Evolutionary conservation across 176 grass and related monocot genomes (phyloP).

Genomic region (Microstegium vimineum): DNA sequence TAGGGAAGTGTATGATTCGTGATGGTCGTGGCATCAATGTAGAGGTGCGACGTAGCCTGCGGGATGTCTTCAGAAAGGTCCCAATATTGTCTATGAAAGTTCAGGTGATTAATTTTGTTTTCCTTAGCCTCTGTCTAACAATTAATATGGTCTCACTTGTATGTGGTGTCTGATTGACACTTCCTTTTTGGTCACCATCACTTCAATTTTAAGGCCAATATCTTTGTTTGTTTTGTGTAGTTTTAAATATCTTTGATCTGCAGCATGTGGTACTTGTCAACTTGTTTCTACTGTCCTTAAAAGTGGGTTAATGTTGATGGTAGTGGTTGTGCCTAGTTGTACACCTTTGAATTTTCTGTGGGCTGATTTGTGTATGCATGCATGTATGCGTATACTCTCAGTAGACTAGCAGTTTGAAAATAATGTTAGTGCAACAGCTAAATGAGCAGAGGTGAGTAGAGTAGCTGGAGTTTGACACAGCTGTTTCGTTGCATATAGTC

Average conservation of each 20-base stretch:
- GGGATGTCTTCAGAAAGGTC: slow-evolving; percentile 86
- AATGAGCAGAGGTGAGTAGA: too few relatives aligned
- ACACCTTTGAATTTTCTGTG: too few relatives aligned
- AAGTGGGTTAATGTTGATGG: too few relatives aligned
- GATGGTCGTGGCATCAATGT: slow-evolving; percentile 72
- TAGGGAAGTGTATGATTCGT: slow-evolving; percentile 81
- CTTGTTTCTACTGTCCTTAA: background rate
- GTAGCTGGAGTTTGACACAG: too few relatives aligned
- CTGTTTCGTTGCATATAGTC: too few relatives aligned
- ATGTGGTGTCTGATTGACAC: background rate
- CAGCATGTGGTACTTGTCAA: background rate
- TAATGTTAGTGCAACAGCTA: too few relatives aligned
- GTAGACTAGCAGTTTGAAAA: too few relatives aligned
- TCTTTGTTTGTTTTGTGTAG: background rate
- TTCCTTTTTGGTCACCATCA: background rate
- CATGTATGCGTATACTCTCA: too few relatives aligned
- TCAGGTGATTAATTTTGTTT: slow-evolving; percentile 50
- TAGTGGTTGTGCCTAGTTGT: too few relatives aligned
- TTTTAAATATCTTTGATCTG: background rate
- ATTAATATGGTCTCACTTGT: background rate
- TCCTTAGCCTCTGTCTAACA: background rate
- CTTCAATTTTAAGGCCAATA: background rate
- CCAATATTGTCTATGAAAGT: slow-evolving; percentile 71
- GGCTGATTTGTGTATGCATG: too few relatives aligned
- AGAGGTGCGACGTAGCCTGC: slow-evolving; percentile 81